A percentile compares a stretch with the other conserved stretches of the same genome.
These are phyloP conservation scores for Thraustochytrium sp. DNA, from an alignment of 352 stramenopile genomes.

Conservation along the genomic window DNA sequence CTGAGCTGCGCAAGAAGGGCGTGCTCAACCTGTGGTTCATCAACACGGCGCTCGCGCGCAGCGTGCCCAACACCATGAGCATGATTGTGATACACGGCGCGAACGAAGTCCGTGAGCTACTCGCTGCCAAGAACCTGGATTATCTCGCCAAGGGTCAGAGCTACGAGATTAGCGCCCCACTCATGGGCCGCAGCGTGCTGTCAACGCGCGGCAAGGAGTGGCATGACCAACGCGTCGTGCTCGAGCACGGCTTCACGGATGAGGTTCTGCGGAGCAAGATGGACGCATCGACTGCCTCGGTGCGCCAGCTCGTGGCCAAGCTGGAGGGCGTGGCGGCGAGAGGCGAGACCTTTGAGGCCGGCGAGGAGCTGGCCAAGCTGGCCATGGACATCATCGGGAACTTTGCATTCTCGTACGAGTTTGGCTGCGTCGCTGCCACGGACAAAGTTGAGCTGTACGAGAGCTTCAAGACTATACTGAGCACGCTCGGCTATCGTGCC, in stretches of 20 bases:
- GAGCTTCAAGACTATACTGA: background rate
- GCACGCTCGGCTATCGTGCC: background rate
- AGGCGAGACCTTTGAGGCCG: background rate
- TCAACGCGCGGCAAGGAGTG: background rate
- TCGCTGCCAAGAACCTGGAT: background rate
- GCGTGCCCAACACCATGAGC: too few species aligned
- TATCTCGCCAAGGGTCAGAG: background rate
- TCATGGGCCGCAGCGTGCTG: background rate
- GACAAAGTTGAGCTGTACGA: background rate
- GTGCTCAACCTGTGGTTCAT: background rate
- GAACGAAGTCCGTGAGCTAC: background rate
- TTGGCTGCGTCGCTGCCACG: background rate
- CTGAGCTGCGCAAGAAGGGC: background rate
- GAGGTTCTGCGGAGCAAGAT: background rate
- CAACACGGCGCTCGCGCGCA: too few species aligned
- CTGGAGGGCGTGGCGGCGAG: too few species aligned
- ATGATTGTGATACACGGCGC: background rate
- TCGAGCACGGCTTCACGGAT: background rate
- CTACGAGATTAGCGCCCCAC: background rate
- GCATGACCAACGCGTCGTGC: background rate
- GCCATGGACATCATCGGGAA: background rate
- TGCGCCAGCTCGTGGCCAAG: background rate
- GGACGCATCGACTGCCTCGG: background rate
- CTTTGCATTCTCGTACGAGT: background rate
- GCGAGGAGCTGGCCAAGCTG: constrained; percentile 8